These are phyloP conservation scores for Plantago ovata DNA, from an alignment of 257 asterid species.

Conservation along the genomic window DNA sequence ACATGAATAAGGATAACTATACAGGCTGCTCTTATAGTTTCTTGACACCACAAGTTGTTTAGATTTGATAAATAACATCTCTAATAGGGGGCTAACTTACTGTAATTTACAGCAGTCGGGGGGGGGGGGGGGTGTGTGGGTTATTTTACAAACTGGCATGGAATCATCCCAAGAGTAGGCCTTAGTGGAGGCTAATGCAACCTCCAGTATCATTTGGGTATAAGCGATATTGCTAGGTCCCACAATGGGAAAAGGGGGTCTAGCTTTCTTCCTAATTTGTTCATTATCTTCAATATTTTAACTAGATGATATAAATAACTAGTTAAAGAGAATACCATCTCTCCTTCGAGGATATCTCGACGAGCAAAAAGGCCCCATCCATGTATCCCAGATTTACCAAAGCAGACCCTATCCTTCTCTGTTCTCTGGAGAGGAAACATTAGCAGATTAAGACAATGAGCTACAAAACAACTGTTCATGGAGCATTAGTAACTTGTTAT, in stretches of 20 bases:
- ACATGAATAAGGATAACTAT: slow-evolving; percentile 12
- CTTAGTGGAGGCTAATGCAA: no score
- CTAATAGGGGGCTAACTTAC: neutral
- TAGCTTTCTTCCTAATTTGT: no score
- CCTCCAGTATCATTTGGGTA: no score
- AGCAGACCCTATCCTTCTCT: slow-evolving; percentile 88
- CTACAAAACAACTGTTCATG: slow-evolving; percentile 17
- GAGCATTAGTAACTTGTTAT: slow-evolving; percentile 18
- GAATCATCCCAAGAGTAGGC: no score
- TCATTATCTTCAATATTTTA: neutral
- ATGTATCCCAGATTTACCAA: slow-evolving; percentile 95
- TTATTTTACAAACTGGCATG: no score
- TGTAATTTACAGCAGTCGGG: no score
- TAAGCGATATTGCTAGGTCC: no score
- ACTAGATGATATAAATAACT: slow-evolving; percentile 9
- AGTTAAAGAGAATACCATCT: slow-evolving; percentile 56
- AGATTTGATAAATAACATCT: neutral
- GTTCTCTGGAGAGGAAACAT: slow-evolving; percentile 57
- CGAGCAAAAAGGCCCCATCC: slow-evolving; percentile 99
- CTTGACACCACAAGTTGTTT: slow-evolving; percentile 2
- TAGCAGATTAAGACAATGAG: slow-evolving; percentile 19
- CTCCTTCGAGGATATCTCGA: slow-evolving; percentile 83
- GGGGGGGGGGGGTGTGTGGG: no score
- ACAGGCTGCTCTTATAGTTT: neutral
- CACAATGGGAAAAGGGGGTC: no score